A percentile compares a stretch with the other conserved stretches of the same genome.
These are phyloP conservation scores for Bonia amplexicaulis DNA, from an alignment of 176 grass and related monocot genomes.

Conservation along the genomic window DNA sequence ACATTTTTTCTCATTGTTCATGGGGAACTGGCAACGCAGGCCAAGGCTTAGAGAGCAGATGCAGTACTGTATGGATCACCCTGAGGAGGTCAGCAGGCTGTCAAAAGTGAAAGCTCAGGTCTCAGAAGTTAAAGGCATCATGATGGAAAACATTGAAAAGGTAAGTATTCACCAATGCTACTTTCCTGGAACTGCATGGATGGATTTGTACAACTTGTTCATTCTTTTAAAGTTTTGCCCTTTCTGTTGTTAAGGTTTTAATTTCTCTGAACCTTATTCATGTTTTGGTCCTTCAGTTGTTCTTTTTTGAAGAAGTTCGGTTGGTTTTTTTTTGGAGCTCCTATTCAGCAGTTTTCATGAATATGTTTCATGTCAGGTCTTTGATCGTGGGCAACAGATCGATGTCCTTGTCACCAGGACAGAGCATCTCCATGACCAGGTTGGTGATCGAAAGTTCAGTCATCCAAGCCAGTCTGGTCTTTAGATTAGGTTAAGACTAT, in stretches of 20 bases:
- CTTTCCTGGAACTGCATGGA: not conserved
- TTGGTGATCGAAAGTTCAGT: not conserved
- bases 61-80: slow-evolving; percentile 77
- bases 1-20: not conserved
- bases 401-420: slow-evolving; percentile 67
- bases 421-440: slow-evolving; percentile 61
- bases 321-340: not conserved
- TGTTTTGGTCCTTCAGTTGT: not conserved
- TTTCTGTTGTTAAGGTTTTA: not conserved
- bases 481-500: not conserved
- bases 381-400: slow-evolving; percentile 52
- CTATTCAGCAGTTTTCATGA: not conserved
- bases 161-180: not conserved
- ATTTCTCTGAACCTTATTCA: not conserved
- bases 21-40: slow-evolving; percentile 22
- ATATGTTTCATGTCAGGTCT: slow-evolving; percentile 29
- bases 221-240: not conserved
- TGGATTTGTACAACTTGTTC: not conserved
- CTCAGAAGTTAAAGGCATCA: slow-evolving; percentile 70
- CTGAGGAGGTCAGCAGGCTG: slow-evolving; percentile 65
- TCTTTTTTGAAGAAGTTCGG: not conserved
- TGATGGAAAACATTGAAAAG: slow-evolving; percentile 86
- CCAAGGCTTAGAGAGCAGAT: slow-evolving; percentile 73
- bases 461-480: not conserved
- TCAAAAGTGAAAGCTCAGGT: slow-evolving; percentile 73